phyloP scores from a whole-genome alignment of 2,329 filamentous ascomycete species.

The Phyllosticta ampelicida region DNA sequence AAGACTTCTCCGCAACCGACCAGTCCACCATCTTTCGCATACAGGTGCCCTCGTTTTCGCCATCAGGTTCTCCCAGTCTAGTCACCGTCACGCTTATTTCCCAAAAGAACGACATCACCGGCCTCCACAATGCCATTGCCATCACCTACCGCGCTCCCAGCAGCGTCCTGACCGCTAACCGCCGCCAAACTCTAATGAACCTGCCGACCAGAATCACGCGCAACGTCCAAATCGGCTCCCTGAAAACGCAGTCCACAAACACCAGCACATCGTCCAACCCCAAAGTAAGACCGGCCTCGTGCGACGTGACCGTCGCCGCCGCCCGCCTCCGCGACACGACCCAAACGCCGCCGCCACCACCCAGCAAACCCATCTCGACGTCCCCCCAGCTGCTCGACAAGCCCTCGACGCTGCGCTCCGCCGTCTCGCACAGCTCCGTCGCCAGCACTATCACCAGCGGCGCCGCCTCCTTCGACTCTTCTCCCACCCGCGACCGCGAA shows the following conservation, averaged over 20 bases:
- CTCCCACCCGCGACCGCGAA: slow-evolving; percentile 18
- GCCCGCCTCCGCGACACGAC: not conserved
- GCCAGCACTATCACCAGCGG: slow-evolving; percentile 3
- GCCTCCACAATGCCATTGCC: slow-evolving; percentile 55
- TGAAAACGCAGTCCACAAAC: slow-evolving; percentile 23
- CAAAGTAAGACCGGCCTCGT: not conserved
- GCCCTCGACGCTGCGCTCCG: not conserved
- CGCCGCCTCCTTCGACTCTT: not conserved
- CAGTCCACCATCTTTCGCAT: slow-evolving; percentile 33
- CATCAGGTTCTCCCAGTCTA: slow-evolving; percentile 49
- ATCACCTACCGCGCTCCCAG: slow-evolving; percentile 59
- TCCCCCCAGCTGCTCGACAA: slow-evolving; percentile 20
- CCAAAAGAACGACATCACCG: slow-evolving; percentile 49
- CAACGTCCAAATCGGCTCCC: not conserved
- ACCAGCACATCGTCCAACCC: slow-evolving; percentile 16
- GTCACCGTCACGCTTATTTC: slow-evolving; percentile 59
- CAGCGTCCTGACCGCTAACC: slow-evolving; percentile 24
- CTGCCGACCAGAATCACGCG: slow-evolving; percentile 16
- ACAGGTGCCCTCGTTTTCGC: slow-evolving; percentile 42
- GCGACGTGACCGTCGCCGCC: slow-evolving; percentile 11
- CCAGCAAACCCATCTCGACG: slow-evolving; percentile 16
- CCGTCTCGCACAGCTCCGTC: not conserved
- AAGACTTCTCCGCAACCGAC: slow-evolving; percentile 16
- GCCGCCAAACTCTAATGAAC: slow-evolving; percentile 25
- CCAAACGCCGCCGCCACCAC: not conserved